Percentiles rank a stretch among this genome's conserved stretches.
Conservation (phyloP, 352 stramenopile species). For the Peronospora tabacina region DNA sequence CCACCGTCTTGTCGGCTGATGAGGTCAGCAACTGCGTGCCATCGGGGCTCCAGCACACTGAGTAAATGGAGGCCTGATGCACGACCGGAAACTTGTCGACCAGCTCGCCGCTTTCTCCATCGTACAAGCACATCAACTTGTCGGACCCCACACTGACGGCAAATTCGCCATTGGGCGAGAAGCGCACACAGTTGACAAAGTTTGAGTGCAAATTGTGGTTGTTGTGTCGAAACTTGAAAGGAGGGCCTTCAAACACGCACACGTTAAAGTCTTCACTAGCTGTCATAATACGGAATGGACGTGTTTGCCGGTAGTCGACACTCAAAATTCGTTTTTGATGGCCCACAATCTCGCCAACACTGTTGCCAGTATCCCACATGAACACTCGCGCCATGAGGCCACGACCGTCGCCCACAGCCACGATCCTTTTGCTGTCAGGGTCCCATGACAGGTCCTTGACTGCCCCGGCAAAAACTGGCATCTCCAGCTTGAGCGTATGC, state of each 20-base stretch:
- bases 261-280: constrained; percentile 93
- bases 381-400: constrained; percentile 82
- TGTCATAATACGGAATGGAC: constrained; percentile 93
- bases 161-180: constrained; percentile 85
- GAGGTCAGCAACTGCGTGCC: constrained; percentile 89
- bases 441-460: constrained; percentile 95
- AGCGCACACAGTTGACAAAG: constrained; percentile 94
- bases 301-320: constrained; percentile 89
- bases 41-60: constrained; percentile 88
- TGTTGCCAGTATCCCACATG: constrained; percentile 97
- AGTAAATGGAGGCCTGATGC: constrained; percentile 93
- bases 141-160: constrained; percentile 92
- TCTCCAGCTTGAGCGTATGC: constrained; percentile 93
- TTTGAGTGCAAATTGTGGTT: constrained; percentile 91
- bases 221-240: constrained; percentile 94
- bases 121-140: constrained; percentile 93
- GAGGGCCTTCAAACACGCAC: constrained; percentile 92
- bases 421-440: constrained; percentile 91
- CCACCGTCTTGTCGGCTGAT: constrained; percentile 94
- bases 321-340: constrained; percentile 91
- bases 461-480: constrained; percentile 81
- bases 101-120: constrained; percentile 87
- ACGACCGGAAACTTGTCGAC: constrained; percentile 67
- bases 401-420: constrained; percentile 82
- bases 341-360: constrained; percentile 89